Percentiles rank a stretch among this genome's conserved stretches.
Evolutionary conservation across 164 flowering plant species (phyloP).

Genomic region (Sedum album): DNA sequence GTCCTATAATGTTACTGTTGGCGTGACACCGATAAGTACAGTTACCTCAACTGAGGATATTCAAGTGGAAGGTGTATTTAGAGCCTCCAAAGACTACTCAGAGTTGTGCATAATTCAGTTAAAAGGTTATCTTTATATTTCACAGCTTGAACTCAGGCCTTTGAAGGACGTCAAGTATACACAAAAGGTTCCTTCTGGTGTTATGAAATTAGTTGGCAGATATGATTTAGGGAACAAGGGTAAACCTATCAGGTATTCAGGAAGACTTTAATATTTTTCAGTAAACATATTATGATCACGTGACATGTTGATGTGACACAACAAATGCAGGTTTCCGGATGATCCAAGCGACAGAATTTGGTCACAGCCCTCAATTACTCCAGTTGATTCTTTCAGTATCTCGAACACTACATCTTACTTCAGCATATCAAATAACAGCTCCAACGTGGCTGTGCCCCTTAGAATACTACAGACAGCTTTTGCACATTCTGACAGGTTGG

Average conservation of each 20-base stretch:
- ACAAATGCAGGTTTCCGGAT: constrained; percentile 37
- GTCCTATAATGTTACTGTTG: constrained; percentile 28
- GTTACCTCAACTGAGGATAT: constrained; percentile 25
- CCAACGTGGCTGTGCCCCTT: constrained; percentile 26
- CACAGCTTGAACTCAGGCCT: constrained; percentile 54
- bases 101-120: constrained; percentile 43
- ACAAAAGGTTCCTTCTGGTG: constrained; percentile 15
- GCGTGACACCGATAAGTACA: constrained; percentile 23
- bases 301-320: neutral
- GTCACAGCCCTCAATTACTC: constrained; percentile 15
- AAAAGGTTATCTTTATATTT: constrained; percentile 38
- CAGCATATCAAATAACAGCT: constrained; percentile 10
- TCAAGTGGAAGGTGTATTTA: constrained; percentile 38
- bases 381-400: neutral
- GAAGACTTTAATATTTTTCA: neutral
- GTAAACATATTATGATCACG: neutral
- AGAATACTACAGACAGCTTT: constrained; percentile 47
- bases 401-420: neutral
- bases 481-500: constrained; percentile 21
- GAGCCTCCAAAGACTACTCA: constrained; percentile 22
- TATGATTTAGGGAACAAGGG: constrained; percentile 30
- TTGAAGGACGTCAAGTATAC: constrained; percentile 21
- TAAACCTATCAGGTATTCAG: constrained; percentile 31
- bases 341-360: constrained; percentile 53
- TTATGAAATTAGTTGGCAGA: constrained; percentile 37